Evolutionary conservation across 305 asterid genomes (phyloP).

Genomic region (Fraxinus dipetala): DNA sequence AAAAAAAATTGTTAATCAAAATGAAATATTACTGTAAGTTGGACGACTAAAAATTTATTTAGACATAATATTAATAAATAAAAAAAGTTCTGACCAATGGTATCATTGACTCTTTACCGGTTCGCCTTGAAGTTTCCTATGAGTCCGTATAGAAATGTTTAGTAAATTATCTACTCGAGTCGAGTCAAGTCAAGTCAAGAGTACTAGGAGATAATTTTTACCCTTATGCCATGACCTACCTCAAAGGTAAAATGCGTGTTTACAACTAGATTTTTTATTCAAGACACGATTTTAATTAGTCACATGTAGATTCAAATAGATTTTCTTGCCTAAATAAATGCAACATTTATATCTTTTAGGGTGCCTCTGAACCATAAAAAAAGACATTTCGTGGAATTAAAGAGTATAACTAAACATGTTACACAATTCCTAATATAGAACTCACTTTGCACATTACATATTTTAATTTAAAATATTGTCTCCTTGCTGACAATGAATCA

Average conservation of each 20-base stretch:
- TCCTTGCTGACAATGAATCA: slow-evolving; percentile 27
- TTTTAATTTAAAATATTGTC: slow-evolving; percentile 15
- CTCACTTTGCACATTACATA: not conserved
- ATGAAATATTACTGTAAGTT: not conserved
- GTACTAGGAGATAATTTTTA: not conserved
- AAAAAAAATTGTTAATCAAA: not conserved
- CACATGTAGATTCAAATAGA: not conserved
- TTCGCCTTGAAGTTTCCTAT: not conserved
- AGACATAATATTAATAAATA: too few relatives aligned
- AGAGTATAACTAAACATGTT: not conserved
- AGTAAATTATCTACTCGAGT: not conserved
- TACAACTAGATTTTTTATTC: not conserved
- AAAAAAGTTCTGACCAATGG: not conserved
- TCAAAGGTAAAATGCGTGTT: not conserved
- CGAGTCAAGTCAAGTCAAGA: too few relatives aligned
- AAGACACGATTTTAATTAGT: not conserved
- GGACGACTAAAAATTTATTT: not conserved
- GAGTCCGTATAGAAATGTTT: not conserved
- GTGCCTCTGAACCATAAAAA: not conserved
- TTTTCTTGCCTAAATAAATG: not conserved
- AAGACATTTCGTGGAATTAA: not conserved
- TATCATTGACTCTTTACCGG: too few relatives aligned
- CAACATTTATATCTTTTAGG: not conserved
- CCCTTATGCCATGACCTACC: not conserved
- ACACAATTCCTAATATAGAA: not conserved